Evolutionary conservation across 2,329 filamentous ascomycete genomes (phyloP), one percentile per base, ranked within the genome.

Genomic region (Colletotrichum orchidophilum): DNA sequence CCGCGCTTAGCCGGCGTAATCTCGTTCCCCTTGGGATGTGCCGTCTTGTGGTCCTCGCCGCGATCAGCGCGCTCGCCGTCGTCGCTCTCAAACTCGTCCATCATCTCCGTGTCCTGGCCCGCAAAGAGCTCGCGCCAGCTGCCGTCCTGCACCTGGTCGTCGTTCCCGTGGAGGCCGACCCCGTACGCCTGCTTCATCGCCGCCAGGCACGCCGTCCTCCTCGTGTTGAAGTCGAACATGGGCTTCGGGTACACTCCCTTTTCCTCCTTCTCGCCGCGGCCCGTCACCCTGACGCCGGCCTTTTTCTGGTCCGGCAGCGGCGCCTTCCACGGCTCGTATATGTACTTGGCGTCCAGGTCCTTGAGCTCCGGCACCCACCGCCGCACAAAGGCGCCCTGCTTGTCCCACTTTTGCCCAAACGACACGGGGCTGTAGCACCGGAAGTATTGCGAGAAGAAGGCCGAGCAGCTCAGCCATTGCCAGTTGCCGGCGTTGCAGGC

Each of bases 301-400:
- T 87, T 90, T 78, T 89, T 92, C 82, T 94, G 90, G 67, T 94
- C 92, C 24, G 81, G 81, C 49, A 91, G 85, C 2, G 90, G 90
- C 52, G 92, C 92, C 77, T 92, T 94, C 90, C 92, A 93, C 6
- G 93, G 93, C 83, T 95, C 93, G 74, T 94, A 95, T 35, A 95
- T 94, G 76, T 88, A 94, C 79, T 92, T 94, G 63, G 87, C 86
- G 15, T 91, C 85, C 73, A 92, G 84, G 0, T 85, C 76, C 68
- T 81, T 84, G 49, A 95, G 81, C 79, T 95, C 93, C 0, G 93
- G 92, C 0, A 93, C 88, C 80, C 89, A 95, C 49, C 82, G 84
- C 27, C 89, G 83, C 57, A 95, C 87, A 70, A 94, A 89, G 3
- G 80, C 75, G 0, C 93, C 92, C 1, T 92, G 83, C 69, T 88